Percentiles rank a stretch among this genome's conserved stretches.
These are phyloP conservation scores for Daldinia decipiens DNA, from an alignment of 495 filamentous ascomycete genomes.

Conservation along the genomic window DNA sequence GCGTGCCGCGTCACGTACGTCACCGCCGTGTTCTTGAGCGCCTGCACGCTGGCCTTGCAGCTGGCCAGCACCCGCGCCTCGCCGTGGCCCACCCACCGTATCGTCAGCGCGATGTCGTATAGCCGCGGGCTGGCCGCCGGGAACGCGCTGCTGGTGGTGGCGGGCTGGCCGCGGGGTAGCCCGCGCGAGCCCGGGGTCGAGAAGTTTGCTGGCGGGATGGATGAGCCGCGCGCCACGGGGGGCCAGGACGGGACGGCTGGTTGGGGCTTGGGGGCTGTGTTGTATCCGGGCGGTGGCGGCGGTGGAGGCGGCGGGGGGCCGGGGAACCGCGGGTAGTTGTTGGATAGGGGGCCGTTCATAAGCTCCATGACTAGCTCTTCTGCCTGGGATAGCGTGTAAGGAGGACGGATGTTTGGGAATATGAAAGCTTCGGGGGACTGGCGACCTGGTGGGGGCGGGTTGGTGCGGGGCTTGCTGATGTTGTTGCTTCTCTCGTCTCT, in stretches of 20 bases:
- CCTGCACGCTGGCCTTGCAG: constrained; percentile 32
- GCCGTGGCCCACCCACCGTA: constrained; percentile 48
- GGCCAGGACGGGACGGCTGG: not conserved
- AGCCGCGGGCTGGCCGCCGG: constrained; percentile 1
- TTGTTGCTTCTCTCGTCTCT: constrained; percentile 40
- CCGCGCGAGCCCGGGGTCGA: not conserved
- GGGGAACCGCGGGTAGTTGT: not conserved
- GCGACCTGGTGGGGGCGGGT: constrained; percentile 20
- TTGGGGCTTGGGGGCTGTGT: not conserved
- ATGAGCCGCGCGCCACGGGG: not conserved
- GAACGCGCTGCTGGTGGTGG: no score
- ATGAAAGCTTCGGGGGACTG: not conserved
- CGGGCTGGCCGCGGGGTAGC: not conserved
- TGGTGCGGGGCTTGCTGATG: constrained; percentile 23
- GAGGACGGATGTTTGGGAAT: not conserved
- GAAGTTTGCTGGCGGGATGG: not conserved
- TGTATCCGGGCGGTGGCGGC: not conserved
- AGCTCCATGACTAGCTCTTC: constrained; percentile 2
- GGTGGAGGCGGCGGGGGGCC: not conserved
- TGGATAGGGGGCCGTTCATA: not conserved
- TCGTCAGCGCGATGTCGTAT: constrained; percentile 46
- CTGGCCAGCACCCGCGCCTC: constrained; percentile 45
- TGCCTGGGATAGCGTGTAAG: not conserved
- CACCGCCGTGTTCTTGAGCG: constrained; percentile 45
- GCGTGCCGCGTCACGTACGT: constrained; percentile 41